A percentile compares a stretch with the other conserved stretches of the same genome.
Evolutionary conservation across 345 rosid species (phyloP).

Genomic region (Rhodomyrtus tomentosa): DNA sequence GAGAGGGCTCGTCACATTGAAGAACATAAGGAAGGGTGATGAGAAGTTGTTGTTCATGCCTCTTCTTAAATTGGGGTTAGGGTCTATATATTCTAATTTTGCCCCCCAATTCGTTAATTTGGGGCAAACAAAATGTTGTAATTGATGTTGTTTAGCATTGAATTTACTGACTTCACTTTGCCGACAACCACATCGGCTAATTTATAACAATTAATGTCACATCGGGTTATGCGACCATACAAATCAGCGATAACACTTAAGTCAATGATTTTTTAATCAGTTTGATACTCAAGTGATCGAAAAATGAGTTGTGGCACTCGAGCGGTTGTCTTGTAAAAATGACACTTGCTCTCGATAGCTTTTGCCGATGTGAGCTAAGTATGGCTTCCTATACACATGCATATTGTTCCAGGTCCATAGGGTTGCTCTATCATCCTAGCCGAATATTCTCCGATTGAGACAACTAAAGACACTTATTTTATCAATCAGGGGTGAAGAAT

Average conservation of each 20-base stretch:
- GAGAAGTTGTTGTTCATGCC: constrained; percentile 60
- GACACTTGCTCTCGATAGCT: not conserved
- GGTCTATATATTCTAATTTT: not conserved
- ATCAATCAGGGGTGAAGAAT: too few relatives aligned
- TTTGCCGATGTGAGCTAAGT: not conserved
- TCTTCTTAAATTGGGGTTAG: constrained; percentile 21
- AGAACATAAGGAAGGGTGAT: not conserved
- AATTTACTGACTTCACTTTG: too few relatives aligned
- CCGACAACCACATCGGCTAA: not conserved
- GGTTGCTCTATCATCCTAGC: not conserved
- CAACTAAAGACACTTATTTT: too few relatives aligned
- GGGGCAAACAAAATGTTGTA: not conserved
- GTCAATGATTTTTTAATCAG: not conserved
- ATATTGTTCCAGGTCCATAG: not conserved
- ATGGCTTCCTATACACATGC: not conserved
- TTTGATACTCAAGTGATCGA: not conserved
- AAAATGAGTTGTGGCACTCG: not conserved
- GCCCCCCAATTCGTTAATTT: not conserved
- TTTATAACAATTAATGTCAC: not conserved
- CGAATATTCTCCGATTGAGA: not conserved
- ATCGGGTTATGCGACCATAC: not conserved
- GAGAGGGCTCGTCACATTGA: constrained; percentile 15
- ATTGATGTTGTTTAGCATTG: not conserved
- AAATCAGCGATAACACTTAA: not conserved
- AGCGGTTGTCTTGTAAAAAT: rapidly evolving